Percentiles rank a stretch among this genome's conserved stretches.
These are phyloP conservation scores for Arthrocladium fulminans DNA, from an alignment of 2,329 filamentous ascomycete species.

Conservation along the genomic window DNA sequence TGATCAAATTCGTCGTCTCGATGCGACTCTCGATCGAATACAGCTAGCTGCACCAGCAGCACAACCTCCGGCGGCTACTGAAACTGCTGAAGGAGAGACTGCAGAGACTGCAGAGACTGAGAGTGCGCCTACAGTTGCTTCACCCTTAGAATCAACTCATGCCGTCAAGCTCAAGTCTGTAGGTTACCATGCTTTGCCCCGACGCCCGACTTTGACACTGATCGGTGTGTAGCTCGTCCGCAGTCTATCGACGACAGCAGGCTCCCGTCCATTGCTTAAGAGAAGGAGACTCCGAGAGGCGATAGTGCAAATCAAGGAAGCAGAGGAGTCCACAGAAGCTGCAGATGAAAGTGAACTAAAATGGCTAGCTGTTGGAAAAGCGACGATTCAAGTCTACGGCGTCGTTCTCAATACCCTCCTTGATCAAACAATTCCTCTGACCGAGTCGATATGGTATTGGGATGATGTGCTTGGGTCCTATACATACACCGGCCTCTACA, in stretches of 20 bases:
- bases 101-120: slow-evolving; percentile 1
- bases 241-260: slow-evolving; percentile 60
- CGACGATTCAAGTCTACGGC: slow-evolving; percentile 83
- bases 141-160: slow-evolving; percentile 20
- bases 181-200: not conserved
- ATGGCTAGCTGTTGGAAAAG: slow-evolving; percentile 86
- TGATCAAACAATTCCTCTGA: slow-evolving; percentile 72
- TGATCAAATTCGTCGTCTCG: slow-evolving; percentile 48
- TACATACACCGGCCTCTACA: slow-evolving; percentile 70
- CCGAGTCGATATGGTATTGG: slow-evolving; percentile 92
- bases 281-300: slow-evolving; percentile 52
- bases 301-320: slow-evolving; percentile 49
- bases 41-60: slow-evolving; percentile 36
- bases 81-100: slow-evolving; percentile 1
- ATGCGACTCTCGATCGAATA: slow-evolving; percentile 49
- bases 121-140: slow-evolving; percentile 6
- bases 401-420: slow-evolving; percentile 66
- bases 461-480: slow-evolving; percentile 76
- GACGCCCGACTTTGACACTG: not conserved
- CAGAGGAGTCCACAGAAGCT: slow-evolving; percentile 21
- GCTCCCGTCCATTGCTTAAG: slow-evolving; percentile 54
- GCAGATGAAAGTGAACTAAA: slow-evolving; percentile 58
- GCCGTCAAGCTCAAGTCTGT: slow-evolving; percentile 46
- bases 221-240: slow-evolving; percentile 49
- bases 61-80: slow-evolving; percentile 16